phyloP scores from a whole-genome alignment of 805 yeast species.

The Saccharomycopsis fodiens region DNA sequence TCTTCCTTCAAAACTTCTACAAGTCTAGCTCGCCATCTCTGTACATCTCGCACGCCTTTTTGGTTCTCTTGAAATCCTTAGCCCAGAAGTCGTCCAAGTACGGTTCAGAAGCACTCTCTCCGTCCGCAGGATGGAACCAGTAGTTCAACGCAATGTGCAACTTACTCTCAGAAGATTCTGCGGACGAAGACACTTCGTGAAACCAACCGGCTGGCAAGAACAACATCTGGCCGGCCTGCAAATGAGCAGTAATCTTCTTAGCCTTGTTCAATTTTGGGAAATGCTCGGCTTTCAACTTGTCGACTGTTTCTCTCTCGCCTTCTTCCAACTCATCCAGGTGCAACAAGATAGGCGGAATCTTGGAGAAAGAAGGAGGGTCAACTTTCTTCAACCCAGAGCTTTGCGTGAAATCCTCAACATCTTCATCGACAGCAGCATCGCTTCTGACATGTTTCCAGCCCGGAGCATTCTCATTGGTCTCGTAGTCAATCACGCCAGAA shows the following conservation, averaged over 20 bases:
- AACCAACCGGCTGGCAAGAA: conserved; percentile 78
- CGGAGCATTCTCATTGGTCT: conserved; percentile 45
- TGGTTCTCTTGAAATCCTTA: conserved; percentile 41
- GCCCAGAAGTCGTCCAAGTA: conserved; percentile 49
- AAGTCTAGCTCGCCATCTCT: neutral
- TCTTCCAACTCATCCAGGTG: conserved; percentile 50
- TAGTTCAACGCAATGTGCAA: conserved; percentile 62
- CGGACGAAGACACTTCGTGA: conserved; percentile 64
- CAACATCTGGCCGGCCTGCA: conserved; percentile 59
- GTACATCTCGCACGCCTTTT: conserved; percentile 26
- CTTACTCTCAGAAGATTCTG: conserved; percentile 23
- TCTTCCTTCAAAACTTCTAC: neutral
- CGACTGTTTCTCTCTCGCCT: conserved; percentile 20
- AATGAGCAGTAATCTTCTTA: conserved; percentile 36
- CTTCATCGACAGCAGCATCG: conserved; percentile 51
- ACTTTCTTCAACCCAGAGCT: conserved; percentile 22
- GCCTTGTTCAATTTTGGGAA: conserved; percentile 45
- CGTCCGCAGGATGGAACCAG: conserved; percentile 67
- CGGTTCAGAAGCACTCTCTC: conserved; percentile 26
- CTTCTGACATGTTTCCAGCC: conserved; percentile 54
- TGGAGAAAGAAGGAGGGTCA: conserved; percentile 67
- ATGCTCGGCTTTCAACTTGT: conserved; percentile 28
- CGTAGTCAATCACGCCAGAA: conserved; percentile 66
- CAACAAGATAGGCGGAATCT: conserved; percentile 52
- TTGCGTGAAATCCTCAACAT: conserved; percentile 28